These are phyloP conservation scores for Elsinoe perseae DNA, from an alignment of 2,329 filamentous ascomycete genomes.

Conservation along the genomic window DNA sequence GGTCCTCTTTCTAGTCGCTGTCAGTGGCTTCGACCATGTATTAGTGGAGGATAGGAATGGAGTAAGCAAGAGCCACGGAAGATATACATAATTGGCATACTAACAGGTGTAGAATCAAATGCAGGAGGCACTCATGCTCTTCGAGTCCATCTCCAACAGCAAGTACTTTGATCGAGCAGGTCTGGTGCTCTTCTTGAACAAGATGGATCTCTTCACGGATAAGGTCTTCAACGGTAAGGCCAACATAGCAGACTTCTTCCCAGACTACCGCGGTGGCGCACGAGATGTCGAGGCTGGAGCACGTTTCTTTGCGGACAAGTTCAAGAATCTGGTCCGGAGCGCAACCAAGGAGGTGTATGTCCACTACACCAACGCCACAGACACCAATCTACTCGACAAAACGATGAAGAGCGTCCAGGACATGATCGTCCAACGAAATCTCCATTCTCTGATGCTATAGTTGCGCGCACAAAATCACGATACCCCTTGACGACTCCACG, in stretches of 20 bases:
- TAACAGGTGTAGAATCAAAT: constrained; percentile 54
- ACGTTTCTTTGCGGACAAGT: constrained; percentile 45
- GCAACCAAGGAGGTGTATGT: constrained; percentile 46
- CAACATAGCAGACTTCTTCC: constrained; percentile 43
- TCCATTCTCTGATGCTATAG: constrained; percentile 42
- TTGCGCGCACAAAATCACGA: background rate
- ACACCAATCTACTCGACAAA: constrained; percentile 44
- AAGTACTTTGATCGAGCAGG: constrained; percentile 66
- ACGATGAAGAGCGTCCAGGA: constrained; percentile 48
- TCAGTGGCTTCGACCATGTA: constrained; percentile 93
- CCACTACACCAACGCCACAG: constrained; percentile 47
- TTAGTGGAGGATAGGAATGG: constrained; percentile 83
- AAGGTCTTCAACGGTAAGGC: constrained; percentile 41
- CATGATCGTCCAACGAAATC: constrained; percentile 48
- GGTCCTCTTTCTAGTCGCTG: constrained; percentile 92
- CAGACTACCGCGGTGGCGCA: constrained; percentile 39
- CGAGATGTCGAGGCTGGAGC: constrained; percentile 42
- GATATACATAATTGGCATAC: background rate
- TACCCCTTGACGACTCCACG: constrained; percentile 7
- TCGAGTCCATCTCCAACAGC: constrained; percentile 66
- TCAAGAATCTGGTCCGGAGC: constrained; percentile 43
- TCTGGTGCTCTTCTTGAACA: constrained; percentile 67
- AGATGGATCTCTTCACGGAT: constrained; percentile 57
- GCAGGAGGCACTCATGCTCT: constrained; percentile 63
- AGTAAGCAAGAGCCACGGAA: constrained; percentile 36